phyloP scores from a whole-genome alignment of 805 yeast genomes.

The Cyberlindnera petersonii region DNA sequence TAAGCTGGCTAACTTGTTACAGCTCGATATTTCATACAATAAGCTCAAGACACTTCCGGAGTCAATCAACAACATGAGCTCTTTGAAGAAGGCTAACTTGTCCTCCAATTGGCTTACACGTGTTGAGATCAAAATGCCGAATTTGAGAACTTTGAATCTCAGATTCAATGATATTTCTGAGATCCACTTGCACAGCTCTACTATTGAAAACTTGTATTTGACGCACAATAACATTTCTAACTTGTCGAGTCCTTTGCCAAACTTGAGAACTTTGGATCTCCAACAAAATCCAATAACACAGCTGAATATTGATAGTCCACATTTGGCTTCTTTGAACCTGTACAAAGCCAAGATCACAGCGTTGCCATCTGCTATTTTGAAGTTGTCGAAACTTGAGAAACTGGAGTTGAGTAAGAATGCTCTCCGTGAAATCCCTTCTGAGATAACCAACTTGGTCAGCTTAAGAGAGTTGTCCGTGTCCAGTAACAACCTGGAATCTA shows the following conservation, averaged over 20 bases:
- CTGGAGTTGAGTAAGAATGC: constrained; percentile 79
- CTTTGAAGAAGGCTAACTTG: constrained; percentile 64
- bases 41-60: constrained; percentile 58
- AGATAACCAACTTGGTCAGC: constrained; percentile 53
- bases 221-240: constrained; percentile 73
- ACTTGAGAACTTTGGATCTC: constrained; percentile 63
- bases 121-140: constrained; percentile 40
- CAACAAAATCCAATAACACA: constrained; percentile 83
- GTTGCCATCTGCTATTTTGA: constrained; percentile 60
- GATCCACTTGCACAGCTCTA: constrained; percentile 41
- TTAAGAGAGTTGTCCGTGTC: constrained; percentile 66
- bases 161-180: constrained; percentile 60
- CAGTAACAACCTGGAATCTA: constrained; percentile 65
- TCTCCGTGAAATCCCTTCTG: constrained; percentile 65
- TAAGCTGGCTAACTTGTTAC: constrained; percentile 52
- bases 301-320: constrained; percentile 49
- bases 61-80: constrained; percentile 52
- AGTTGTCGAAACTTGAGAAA: constrained; percentile 63
- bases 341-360: constrained; percentile 80
- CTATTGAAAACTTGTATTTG: constrained; percentile 66
- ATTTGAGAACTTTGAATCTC: constrained; percentile 69
- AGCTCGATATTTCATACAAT: constrained; percentile 81
- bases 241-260: constrained; percentile 58
- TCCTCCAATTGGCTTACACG: constrained; percentile 61
- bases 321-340: constrained; percentile 68